Percentiles rank a stretch among this genome's conserved stretches.
Conservation (phyloP, 225 moss, liverwort and hornwort species). For the Climacium dendroides region DNA sequence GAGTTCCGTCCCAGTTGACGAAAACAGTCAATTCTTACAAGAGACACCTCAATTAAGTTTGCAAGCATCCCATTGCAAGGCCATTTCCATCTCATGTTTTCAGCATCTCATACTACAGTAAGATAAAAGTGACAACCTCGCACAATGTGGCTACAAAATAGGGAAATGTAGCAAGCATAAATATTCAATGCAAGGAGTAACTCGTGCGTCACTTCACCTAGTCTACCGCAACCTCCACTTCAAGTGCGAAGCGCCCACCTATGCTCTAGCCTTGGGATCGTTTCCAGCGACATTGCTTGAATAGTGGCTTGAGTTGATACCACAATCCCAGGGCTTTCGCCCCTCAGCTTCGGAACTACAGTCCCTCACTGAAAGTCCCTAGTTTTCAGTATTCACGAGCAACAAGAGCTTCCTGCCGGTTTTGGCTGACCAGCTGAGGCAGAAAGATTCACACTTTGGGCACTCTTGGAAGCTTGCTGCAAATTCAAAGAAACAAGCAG, state of each 20-base stretch:
- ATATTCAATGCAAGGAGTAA: slow-evolving; percentile 15
- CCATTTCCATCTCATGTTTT: slow-evolving; percentile 1
- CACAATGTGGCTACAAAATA: slow-evolving; percentile 18
- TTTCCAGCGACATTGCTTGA: slow-evolving; percentile 8
- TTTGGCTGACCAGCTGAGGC: slow-evolving; percentile 49
- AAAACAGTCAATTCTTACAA: not conserved
- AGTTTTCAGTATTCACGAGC: slow-evolving; percentile 11
- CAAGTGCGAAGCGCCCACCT: not conserved
- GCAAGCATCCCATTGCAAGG: slow-evolving; percentile 2
- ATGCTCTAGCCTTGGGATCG: not conserved
- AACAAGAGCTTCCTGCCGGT: slow-evolving; percentile 52
- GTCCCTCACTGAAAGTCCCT: not conserved
- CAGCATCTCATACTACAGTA: slow-evolving; percentile 4
- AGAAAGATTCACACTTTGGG: slow-evolving; percentile 44
- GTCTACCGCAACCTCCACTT: slow-evolving; percentile 15
- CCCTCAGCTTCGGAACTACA: slow-evolving; percentile 19
- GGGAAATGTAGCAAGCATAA: slow-evolving; percentile 13
- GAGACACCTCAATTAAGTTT: not conserved
- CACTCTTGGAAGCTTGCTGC: slow-evolving; percentile 54
- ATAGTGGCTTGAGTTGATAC: slow-evolving; percentile 1
- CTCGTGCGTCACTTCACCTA: not conserved
- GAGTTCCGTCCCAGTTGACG: not conserved
- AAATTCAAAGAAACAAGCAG: not conserved
- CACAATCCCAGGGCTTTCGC: not conserved
- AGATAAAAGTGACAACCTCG: slow-evolving; percentile 8